Base-by-base conservation (phyloP, 106 monocot species). In the Dendrobium nobile region DNA sequence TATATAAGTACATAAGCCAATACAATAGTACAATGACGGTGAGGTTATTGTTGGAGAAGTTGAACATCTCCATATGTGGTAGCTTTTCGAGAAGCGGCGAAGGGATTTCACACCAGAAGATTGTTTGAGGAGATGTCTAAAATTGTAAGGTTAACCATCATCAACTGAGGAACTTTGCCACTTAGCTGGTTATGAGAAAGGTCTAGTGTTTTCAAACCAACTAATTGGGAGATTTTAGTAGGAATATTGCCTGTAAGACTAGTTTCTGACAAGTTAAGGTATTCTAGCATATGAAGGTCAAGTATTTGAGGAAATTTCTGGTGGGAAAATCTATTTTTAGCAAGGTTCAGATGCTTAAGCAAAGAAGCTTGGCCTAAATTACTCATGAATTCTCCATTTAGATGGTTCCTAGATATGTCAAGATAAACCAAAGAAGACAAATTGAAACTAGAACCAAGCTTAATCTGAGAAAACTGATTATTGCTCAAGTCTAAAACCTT, bases 31-130 rank as follows among this genome's bases (percentile, higher is more conserved):
- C n/a, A n/a, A n/a, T n/a, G n/a, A n/a, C n/a, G 5, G 91, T 89
- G 54, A 96, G 88, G 68, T 93, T 92, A 86, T 96, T 96, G 87
- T 88, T 82, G 24, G 96, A 93, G 79, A 96, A 92, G 74, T 96
- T 88, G 88, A 93, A 90, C 16, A 22, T 83, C 61, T 79, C 61
- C 86, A 96, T 79, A 7, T n/a, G 44, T 19, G 78, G 81, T 42
- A 96, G 70, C 54, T 83, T 81, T 43, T 87, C 77, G 78, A 80
- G 85, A 54, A 96, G 73, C 0, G 82, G 27, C 43, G 67, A 26
- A 9, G 93, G 96, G 67, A 96, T 86, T 64, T 89, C n/a, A n/a
- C 82, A 11, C 96, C 90, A 0, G 85, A 51, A 96, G 86, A 77
- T 92, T 89, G 83, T 96, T 96, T 27, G 83, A 45, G 2, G 95